phyloP scores from a whole-genome alignment of 441 rosid genomes.

The Francoa sonchifolia region DNA sequence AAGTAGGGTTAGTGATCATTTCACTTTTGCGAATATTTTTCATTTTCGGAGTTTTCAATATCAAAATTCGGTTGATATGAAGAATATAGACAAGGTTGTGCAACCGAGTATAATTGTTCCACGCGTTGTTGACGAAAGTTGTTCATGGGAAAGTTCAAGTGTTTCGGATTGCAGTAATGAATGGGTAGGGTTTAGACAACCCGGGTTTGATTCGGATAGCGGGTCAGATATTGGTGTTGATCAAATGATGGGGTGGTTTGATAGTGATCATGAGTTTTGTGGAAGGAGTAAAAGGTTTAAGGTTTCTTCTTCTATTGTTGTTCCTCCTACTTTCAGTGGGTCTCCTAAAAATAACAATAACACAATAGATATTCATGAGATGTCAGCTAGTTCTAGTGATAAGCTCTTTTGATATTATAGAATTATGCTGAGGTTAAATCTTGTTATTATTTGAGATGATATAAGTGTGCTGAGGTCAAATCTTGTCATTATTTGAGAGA shows the following conservation, averaged over 20 bases:
- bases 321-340: slow-evolving; percentile 49
- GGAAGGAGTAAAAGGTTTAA: slow-evolving; percentile 49
- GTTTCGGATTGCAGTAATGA: slow-evolving; percentile 44
- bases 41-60: slow-evolving; percentile 28
- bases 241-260: slow-evolving; percentile 32
- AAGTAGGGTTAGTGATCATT: slow-evolving; percentile 57
- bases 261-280: too few relatives aligned
- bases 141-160: slow-evolving; percentile 43
- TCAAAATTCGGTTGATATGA: slow-evolving; percentile 25
- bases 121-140: slow-evolving; percentile 4
- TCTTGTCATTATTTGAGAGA: too few relatives aligned
- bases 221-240: slow-evolving; percentile 32
- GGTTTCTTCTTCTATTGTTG: slow-evolving; percentile 50
- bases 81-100: slow-evolving; percentile 44
- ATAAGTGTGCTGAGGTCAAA: too few relatives aligned
- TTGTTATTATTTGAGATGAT: too few relatives aligned
- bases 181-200: slow-evolving; percentile 38
- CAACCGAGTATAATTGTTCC: slow-evolving; percentile 58
- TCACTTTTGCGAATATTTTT: slow-evolving; percentile 54
- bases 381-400: too few relatives aligned
- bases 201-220: slow-evolving; percentile 40
- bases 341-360: slow-evolving; percentile 1
- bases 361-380: background rate
- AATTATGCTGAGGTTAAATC: too few relatives aligned
- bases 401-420: too few relatives aligned